Evolutionary conservation across 805 yeast genomes (phyloP).

Genomic region (Candida maris): DNA sequence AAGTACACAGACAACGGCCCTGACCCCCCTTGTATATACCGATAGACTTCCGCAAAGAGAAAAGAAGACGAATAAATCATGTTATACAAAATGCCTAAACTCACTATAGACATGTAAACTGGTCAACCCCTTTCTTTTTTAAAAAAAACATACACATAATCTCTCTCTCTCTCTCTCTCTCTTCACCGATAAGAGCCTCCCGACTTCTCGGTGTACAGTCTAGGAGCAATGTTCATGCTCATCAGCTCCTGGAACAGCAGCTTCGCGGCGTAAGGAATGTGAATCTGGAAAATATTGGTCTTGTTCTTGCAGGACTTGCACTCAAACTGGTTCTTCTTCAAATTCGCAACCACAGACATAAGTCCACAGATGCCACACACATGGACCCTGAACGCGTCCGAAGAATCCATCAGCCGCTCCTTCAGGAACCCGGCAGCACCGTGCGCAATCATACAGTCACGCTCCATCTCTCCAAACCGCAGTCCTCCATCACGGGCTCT

Average conservation of each 20-base stretch:
- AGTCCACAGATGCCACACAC: constrained; percentile 98
- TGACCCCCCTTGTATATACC: too few relatives aligned
- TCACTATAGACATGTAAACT: too few relatives aligned
- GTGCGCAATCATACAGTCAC: constrained; percentile 99
- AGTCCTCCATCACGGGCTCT: constrained; percentile 99
- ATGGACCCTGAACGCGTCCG: constrained; percentile 98
- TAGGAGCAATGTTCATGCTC: constrained; percentile 99
- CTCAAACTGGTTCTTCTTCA: constrained; percentile 96
- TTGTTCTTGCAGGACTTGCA: constrained; percentile 98
- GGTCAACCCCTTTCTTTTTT: too few relatives aligned
- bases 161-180: too few relatives aligned
- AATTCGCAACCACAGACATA: constrained; percentile 95
- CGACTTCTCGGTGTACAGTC: constrained; percentile 80
- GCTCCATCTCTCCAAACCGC: constrained; percentile 99
- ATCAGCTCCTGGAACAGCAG: constrained; percentile 96
- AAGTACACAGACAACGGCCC: too few relatives aligned
- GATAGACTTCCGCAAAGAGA: too few relatives aligned
- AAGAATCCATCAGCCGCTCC: constrained; percentile 98
- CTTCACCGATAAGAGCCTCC: constrained; percentile 30
- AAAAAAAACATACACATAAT: too few relatives aligned
- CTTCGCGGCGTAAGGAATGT: constrained; percentile 98
- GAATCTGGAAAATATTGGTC: constrained; percentile 96
- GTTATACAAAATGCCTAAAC: too few relatives aligned
- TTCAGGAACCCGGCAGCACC: constrained; percentile 98
- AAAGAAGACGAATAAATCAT: too few relatives aligned